These are phyloP conservation scores for Curvularia sp. DNA, from an alignment of 2,329 filamentous ascomycete species.

Conservation along the genomic window DNA sequence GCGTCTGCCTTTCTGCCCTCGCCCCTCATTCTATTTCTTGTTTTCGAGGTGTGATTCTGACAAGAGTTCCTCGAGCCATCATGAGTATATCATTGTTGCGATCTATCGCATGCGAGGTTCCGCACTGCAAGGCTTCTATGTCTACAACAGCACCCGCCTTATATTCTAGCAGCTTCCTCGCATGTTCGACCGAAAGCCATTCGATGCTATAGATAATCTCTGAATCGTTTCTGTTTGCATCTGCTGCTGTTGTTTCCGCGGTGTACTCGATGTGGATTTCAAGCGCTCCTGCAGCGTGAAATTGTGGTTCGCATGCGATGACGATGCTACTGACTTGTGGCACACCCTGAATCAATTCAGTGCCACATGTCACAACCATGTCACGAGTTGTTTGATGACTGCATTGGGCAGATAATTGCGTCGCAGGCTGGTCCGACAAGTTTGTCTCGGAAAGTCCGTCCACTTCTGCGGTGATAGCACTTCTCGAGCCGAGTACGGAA, in stretches of 20 bases:
- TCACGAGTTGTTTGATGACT: neutral
- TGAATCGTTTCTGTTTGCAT: neutral
- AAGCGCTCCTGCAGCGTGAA: conserved; percentile 10
- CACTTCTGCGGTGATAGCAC: conserved; percentile 2
- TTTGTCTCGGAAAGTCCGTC: neutral
- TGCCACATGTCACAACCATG: neutral
- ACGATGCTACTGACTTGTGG: neutral
- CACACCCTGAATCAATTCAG: conserved; percentile 4
- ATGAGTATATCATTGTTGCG: conserved; percentile 4
- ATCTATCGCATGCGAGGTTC: conserved; percentile 3
- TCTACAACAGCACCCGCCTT: conserved; percentile 11
- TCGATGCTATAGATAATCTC: conserved; percentile 15
- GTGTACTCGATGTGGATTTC: conserved; percentile 17
- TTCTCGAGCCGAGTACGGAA: conserved; percentile 5
- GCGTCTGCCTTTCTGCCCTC: neutral
- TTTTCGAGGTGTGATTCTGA: conserved; percentile 5
- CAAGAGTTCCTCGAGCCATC: conserved; percentile 5
- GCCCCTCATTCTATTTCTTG: neutral
- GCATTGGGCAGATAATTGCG: conserved; percentile 1
- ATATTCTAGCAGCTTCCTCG: conserved; percentile 4
- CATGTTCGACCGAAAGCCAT: conserved; percentile 16
- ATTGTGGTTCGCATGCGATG: conserved; percentile 5
- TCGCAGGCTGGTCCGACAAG: conserved; percentile 4
- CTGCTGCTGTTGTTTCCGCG: neutral
- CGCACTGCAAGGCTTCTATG: conserved; percentile 11